These are phyloP conservation scores for Fusarium chuoi DNA, from an alignment of 2,329 filamentous ascomycete species.

Conservation along the genomic window DNA sequence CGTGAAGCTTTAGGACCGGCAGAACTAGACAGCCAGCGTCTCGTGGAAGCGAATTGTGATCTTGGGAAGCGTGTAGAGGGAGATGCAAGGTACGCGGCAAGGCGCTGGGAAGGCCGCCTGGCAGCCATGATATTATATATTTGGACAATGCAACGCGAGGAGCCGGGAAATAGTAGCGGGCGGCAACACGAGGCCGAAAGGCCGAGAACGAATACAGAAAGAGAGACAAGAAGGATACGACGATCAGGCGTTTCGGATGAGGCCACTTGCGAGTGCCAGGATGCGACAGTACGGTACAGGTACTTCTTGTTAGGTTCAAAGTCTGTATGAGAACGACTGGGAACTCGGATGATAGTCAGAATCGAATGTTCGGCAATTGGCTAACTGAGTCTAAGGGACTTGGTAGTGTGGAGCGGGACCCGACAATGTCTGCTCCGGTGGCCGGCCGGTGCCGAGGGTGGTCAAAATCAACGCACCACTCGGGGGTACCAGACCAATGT, in stretches of 20 bases:
- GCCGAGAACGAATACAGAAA: conserved; percentile 18
- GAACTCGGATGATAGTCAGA: conserved; percentile 42
- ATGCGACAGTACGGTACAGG: not conserved
- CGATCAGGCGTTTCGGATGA: conserved; percentile 43
- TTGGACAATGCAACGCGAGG: conserved; percentile 7
- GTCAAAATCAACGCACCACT: conserved; percentile 36
- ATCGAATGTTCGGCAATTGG: conserved; percentile 46
- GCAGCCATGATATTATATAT: conserved; percentile 48
- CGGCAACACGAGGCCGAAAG: conserved; percentile 9
- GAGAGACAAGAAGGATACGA: conserved; percentile 21
- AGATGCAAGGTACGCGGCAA: conserved; percentile 45
- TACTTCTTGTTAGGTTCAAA: conserved; percentile 28
- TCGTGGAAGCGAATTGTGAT: conserved; percentile 43
- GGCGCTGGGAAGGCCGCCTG: conserved; percentile 45
- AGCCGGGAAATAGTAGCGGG: conserved; percentile 10
- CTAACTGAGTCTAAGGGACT: conserved; percentile 11
- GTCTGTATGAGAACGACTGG: conserved; percentile 38
- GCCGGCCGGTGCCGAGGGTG: conserved; percentile 27
- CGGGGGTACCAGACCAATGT: conserved; percentile 17
- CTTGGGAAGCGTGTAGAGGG: conserved; percentile 37
- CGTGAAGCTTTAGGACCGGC: conserved; percentile 32
- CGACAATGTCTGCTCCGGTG: conserved; percentile 10
- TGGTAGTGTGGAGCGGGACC: conserved; percentile 11
- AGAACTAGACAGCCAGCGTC: conserved; percentile 43
- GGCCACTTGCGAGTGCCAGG: conserved; percentile 38